Evolutionary conservation across 2,329 filamentous ascomycete genomes (phyloP), one percentile per base, ranked within the genome.

Genomic region (Sporothrix mexicana): DNA sequence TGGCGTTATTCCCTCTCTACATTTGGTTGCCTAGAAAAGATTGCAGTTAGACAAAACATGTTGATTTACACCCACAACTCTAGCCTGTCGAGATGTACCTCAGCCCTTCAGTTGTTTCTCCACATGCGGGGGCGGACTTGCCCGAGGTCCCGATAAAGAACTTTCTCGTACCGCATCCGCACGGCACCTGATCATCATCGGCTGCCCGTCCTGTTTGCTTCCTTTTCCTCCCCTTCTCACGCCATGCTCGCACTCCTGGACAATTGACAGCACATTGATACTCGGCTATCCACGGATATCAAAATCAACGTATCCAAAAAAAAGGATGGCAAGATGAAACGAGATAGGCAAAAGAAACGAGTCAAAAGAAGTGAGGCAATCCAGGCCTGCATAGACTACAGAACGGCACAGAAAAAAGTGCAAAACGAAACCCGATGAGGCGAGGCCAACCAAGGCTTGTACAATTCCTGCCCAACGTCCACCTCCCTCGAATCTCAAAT

Each of bases 241-340:
- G 9, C 36, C 25, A 17, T 36, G n/a, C 59, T 17, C 20, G 13
- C 51, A 5, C n/a, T 23, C 13, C 51, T 23, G 15, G 45, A 47
- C 45, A 9, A 47, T 47, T 17, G n/a, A 3, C 41, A 17, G 17
- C 9, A 15, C 61, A 47, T 43, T 17, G 0, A 15, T 7, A 23
- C 20, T 47, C 61, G 61, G 43, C 15, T 67, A 67, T 67, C 23
- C 25, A 51, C 43, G 45, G 64, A 20, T 67, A 51, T 51, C 43
- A 13, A 25, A 36, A 51, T 36, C 13, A 36, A 25, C 13, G 20
- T 3, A 15, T 15, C 45, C 10, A 13, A 5, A n/a, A 2, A 13
- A 47, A 47, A 17, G 12, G 9, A 41, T 7, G 30, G 57, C 30
- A 62, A 41, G 36, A 43, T 62, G 30, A 12, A 36, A 62, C 30